These are phyloP conservation scores for Candida manassasensis DNA, from an alignment of 805 yeast species.

Conservation along the genomic window DNA sequence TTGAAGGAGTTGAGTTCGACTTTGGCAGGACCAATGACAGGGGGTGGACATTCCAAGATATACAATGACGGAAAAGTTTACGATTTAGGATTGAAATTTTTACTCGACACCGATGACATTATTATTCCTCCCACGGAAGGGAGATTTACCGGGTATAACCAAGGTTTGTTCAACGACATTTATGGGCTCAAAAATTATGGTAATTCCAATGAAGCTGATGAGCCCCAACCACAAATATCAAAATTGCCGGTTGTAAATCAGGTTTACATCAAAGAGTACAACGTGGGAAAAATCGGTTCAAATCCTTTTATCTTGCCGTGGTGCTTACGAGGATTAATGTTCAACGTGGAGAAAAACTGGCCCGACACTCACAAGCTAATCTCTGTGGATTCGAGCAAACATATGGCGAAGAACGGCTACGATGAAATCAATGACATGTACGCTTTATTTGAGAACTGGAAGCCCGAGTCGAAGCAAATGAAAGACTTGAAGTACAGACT, in stretches of 20 bases:
- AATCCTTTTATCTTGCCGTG: slow-evolving; percentile 90
- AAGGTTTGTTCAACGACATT: slow-evolving; percentile 1
- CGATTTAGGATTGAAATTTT: slow-evolving; percentile 68
- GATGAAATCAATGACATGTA: slow-evolving; percentile 58
- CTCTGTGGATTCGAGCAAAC: slow-evolving; percentile 28
- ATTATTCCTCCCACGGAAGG: slow-evolving; percentile 27
- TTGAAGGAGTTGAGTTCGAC: slow-evolving; percentile 72
- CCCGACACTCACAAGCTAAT: slow-evolving; percentile 39
- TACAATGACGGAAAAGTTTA: slow-evolving; percentile 85
- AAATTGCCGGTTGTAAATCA: slow-evolving; percentile 30
- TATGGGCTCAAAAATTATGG: slow-evolving; percentile 4
- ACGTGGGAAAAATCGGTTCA: slow-evolving; percentile 59
- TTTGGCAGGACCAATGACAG: slow-evolving; percentile 84
- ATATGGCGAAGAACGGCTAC: slow-evolving; percentile 31
- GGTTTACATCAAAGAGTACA: slow-evolving; percentile 44
- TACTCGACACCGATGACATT: slow-evolving; percentile 68
- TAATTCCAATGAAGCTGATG: slow-evolving; percentile 2
- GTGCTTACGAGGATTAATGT: slow-evolving; percentile 81
- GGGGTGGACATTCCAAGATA: slow-evolving; percentile 90
- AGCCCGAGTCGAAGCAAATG: slow-evolving; percentile 74
- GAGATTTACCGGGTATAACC: slow-evolving; percentile 2
- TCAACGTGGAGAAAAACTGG: slow-evolving; percentile 51
- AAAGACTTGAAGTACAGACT: slow-evolving; percentile 81
- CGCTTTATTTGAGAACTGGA: slow-evolving; percentile 77
- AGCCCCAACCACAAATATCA: slow-evolving; percentile 8